Evolutionary conservation across 352 stramenopile species (phyloP), one percentile per base, ranked within the genome.

Genomic region (Phytophthora palmivora): DNA sequence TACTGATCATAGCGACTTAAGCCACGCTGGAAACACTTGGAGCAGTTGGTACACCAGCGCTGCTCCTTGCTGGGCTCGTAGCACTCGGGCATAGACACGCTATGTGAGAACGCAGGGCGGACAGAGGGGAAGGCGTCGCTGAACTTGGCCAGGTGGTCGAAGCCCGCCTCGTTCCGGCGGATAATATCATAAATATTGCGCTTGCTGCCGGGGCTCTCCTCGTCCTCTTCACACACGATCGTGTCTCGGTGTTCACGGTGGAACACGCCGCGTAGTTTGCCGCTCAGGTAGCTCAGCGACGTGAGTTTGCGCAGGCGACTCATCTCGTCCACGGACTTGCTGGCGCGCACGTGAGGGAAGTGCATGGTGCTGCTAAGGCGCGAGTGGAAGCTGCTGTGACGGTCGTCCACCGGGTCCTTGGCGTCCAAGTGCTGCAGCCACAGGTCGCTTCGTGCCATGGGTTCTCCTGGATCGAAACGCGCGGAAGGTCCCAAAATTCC

Each of bases 31-130:
- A 84, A 93, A 56, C 79, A 87, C 70, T 91, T 93, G 72, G 70
- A 78, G 62, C 84, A 93, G 64, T 93, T 93, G 18, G 72, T 75
- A 59, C 84, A 93, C 82, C 82, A 90, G 22, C 84, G 79, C 65
- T 86, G 77, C 47, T 91, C 84, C 43, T 84, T 87, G 46, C 74
- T 88, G 39, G 80, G 76, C 62, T 85, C 72, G 58, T 88, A 74
- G n/a, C 53, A 49, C 26, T 66, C 37, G 5, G 55, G 45, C 26
- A 71, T 50, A 9, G 61, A 68, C 21, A 45, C 38, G 21, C 61
- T 70, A 15, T 64, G 69, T 2, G 32, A 37, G 15, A 72, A 70
- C 2, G 28, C 21, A 30, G 54, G 48, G 6, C 50, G 43, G 10
- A 34, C 38, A 12, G 7, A 15, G 1, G 54, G 33, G 32, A 55